A percentile compares a stretch with the other conserved stretches of the same genome.
Evolutionary conservation across 108 stramenopile species (phyloP).

Genomic region (Skeletonema costatum): DNA sequence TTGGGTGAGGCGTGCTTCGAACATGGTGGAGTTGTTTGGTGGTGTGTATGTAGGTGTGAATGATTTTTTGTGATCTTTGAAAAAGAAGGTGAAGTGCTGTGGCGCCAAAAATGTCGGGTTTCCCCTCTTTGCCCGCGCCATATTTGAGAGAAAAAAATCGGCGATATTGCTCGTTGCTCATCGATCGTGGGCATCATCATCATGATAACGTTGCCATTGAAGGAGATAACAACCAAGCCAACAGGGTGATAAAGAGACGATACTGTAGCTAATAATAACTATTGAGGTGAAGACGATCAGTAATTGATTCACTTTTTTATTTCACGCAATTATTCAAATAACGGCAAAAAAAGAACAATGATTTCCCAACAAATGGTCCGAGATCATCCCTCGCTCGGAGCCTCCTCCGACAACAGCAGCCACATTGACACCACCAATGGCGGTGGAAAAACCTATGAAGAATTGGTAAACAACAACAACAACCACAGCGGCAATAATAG

Average conservation of each 20-base stretch:
- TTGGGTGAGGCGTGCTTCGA: slow-evolving; percentile 94
- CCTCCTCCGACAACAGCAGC: background rate
- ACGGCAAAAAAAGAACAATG: background rate
- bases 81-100: background rate
- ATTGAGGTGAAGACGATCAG: too few relatives aligned
- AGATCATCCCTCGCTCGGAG: slow-evolving; percentile 18
- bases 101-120: too few relatives aligned
- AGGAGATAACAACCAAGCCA: too few relatives aligned
- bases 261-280: too few relatives aligned
- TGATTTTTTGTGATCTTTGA: background rate
- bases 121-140: background rate
- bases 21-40: slow-evolving; percentile 74
- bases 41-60: background rate
- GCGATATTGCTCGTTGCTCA: too few relatives aligned
- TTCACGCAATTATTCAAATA: background rate
- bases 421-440: background rate
- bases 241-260: too few relatives aligned
- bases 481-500: background rate
- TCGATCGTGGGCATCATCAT: too few relatives aligned
- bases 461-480: slow-evolving; percentile 27
- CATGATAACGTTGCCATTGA: too few relatives aligned
- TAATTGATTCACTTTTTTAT: too few relatives aligned
- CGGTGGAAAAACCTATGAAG: slow-evolving; percentile 41
- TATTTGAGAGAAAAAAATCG: background rate
- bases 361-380: slow-evolving; percentile 6